These are phyloP conservation scores for Tritrichomonas musculus DNA, from an alignment of 208 protist genomes.

Conservation along the genomic window DNA sequence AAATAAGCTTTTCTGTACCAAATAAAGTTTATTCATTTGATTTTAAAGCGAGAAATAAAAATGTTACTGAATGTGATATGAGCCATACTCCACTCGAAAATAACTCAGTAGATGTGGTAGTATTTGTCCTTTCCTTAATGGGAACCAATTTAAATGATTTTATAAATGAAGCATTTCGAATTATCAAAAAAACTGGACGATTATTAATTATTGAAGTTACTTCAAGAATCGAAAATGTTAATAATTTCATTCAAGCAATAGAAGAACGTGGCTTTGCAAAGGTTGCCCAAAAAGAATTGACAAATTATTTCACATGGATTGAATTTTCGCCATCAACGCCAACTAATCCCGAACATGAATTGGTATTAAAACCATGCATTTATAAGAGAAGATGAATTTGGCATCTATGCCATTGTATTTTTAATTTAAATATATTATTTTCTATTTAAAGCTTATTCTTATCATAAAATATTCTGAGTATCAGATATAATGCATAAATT, in stretches of 20 bases:
- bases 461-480: too few relatives aligned
- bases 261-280: constrained; percentile 18
- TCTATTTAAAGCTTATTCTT: too few relatives aligned
- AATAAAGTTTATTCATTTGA: constrained; percentile 47
- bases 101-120: constrained; percentile 38
- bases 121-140: constrained; percentile 51
- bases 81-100: constrained; percentile 38
- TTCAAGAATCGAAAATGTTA: constrained; percentile 39
- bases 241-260: constrained; percentile 30
- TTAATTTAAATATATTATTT: too few relatives aligned
- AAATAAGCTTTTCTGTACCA: constrained; percentile 32
- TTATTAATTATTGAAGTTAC: constrained; percentile 43
- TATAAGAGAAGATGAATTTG: neutral
- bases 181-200: constrained; percentile 40
- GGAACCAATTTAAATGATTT: constrained; percentile 46
- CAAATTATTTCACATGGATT: constrained; percentile 5
- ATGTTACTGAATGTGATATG: constrained; percentile 46
- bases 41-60: constrained; percentile 37
- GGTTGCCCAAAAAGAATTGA: neutral
- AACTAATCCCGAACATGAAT: neutral
- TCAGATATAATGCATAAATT: too few relatives aligned
- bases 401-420: too few relatives aligned
- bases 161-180: constrained; percentile 43
- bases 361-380: neutral
- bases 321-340: neutral